phyloP scores from a whole-genome alignment of 371 early-diverging fungal genomes.

The Mortierella sp. region DNA sequence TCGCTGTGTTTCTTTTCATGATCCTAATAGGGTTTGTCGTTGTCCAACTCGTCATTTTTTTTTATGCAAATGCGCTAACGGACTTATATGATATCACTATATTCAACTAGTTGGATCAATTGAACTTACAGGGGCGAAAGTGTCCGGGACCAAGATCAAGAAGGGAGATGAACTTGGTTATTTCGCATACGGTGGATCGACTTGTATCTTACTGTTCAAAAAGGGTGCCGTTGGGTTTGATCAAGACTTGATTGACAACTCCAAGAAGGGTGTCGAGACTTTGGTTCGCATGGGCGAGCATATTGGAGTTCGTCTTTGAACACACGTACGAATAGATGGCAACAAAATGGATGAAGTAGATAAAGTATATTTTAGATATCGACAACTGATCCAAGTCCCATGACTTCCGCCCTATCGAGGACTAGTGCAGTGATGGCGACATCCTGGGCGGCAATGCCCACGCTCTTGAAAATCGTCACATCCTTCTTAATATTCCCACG shows the following conservation, averaged over 20 bases:
- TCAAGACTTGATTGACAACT: slow-evolving; percentile 68
- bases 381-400: slow-evolving; percentile 60
- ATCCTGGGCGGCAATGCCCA: slow-evolving; percentile 76
- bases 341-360: not conserved
- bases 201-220: slow-evolving; percentile 74
- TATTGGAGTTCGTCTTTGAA: slow-evolving; percentile 50
- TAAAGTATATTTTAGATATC: slow-evolving; percentile 40
- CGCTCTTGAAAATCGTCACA: slow-evolving; percentile 74
- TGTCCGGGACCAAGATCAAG: slow-evolving; percentile 49
- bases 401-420: slow-evolving; percentile 61
- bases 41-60: not conserved
- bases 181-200: slow-evolving; percentile 77
- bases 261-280: slow-evolving; percentile 70
- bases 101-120: slow-evolving; percentile 62
- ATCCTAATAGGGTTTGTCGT: not conserved
- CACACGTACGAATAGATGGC: not conserved
- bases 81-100: not conserved
- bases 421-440: slow-evolving; percentile 71
- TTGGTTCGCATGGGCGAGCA: slow-evolving; percentile 62
- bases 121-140: slow-evolving; percentile 59
- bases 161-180: slow-evolving; percentile 81
- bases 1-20: not conserved
- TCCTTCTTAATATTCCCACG: slow-evolving; percentile 38
- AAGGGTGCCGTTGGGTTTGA: slow-evolving; percentile 71
- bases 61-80: not conserved